phyloP scores from a whole-genome alignment of 768 basidiomycete species.

The Mrakia frigida region DNA sequence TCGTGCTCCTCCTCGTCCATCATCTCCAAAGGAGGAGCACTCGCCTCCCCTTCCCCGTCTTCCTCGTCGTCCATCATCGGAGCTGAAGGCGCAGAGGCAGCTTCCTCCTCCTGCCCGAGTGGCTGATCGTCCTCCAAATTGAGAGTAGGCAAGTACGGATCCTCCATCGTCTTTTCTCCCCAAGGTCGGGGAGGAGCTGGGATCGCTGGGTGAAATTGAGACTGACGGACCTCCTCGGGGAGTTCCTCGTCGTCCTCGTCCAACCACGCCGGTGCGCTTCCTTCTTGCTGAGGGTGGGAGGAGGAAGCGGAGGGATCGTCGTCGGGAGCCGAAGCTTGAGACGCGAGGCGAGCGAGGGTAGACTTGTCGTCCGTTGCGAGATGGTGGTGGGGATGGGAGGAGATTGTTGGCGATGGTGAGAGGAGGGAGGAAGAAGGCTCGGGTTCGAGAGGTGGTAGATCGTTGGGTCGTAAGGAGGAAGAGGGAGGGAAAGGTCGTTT shows the following conservation, averaged over 20 bases:
- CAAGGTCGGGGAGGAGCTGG: neutral
- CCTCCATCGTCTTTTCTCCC: constrained; percentile 17
- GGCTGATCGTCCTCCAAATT: neutral
- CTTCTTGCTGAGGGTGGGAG: neutral
- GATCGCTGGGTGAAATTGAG: neutral
- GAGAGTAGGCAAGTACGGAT: constrained; percentile 1
- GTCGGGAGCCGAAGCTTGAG: neutral
- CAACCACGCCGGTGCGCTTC: neutral
- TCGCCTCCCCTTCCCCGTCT: neutral
- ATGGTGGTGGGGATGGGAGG: neutral
- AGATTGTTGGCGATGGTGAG: neutral
- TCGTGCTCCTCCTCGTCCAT: neutral
- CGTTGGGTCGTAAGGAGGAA: neutral
- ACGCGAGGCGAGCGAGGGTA: neutral
- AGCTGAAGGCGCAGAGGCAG: constrained; percentile 1
- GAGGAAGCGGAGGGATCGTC: neutral
- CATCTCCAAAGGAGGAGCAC: constrained; percentile 1
- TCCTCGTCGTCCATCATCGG: neutral
- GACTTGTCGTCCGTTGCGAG: constrained; percentile 15
- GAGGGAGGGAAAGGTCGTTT: constrained; percentile 2
- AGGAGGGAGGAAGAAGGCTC: neutral
- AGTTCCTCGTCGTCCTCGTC: constrained; percentile 1
- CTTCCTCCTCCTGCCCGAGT: neutral
- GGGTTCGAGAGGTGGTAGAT: neutral
- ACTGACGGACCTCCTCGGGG: neutral